A percentile compares a stretch with the other conserved stretches of the same genome.
These are phyloP conservation scores for Dictyostelium discoideum DNA, from an alignment of 78 protist genomes.

Conservation along the genomic window DNA sequence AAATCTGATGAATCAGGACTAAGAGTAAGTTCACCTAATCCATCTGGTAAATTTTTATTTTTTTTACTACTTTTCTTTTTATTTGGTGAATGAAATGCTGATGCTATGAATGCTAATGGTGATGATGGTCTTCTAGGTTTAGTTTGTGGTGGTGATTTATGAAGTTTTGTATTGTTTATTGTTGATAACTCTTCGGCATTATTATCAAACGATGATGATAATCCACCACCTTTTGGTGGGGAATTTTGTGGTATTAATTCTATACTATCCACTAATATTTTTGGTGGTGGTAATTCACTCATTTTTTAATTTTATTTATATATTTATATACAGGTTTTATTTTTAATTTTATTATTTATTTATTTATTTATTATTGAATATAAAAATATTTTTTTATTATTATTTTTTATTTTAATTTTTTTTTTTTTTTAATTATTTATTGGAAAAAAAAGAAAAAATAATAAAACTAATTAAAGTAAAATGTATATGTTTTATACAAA, in stretches of 20 bases:
- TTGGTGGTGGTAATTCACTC: conserved; percentile 13
- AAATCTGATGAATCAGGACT: background rate
- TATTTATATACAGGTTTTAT: background rate
- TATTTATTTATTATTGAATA: background rate
- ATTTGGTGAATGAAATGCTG: conserved; percentile 21
- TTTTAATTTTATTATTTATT: background rate
- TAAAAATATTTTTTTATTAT: no score
- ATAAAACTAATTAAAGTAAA: background rate
- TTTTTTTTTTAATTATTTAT: background rate
- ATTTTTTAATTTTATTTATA: background rate
- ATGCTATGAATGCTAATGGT: conserved; percentile 61
- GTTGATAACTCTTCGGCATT: background rate
- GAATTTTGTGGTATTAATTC: conserved; percentile 3
- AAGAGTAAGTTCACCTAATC: background rate
- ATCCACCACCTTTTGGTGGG: background rate
- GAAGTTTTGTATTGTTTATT: background rate
- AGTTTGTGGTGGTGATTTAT: conserved; percentile 2
- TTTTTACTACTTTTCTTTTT: conserved; percentile 25
- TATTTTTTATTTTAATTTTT: background rate
- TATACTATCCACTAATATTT: background rate
- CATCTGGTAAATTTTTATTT: background rate
- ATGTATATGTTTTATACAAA: background rate
- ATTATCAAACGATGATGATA: background rate
- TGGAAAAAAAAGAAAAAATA: background rate
- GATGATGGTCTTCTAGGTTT: conserved; percentile 71